phyloP scores from a whole-genome alignment of 2,329 filamentous ascomycete species.

The Fusarium burgessii region DNA sequence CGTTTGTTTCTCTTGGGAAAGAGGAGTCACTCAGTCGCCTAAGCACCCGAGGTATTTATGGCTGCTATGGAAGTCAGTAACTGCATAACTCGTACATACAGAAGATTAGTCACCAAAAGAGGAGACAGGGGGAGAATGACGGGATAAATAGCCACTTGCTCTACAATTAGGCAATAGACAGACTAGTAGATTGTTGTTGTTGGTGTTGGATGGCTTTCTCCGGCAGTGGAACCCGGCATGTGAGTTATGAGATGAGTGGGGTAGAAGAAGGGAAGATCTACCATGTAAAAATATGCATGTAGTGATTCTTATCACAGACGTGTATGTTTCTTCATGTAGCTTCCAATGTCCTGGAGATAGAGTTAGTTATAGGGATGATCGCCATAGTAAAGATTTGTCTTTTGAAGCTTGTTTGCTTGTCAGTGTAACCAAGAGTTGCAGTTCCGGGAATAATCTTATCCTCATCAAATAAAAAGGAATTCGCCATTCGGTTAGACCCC shows the following conservation, averaged over 20 bases:
- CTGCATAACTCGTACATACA: background rate
- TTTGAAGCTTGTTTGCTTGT: background rate
- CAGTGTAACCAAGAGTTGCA: constrained; percentile 1
- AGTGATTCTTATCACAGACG: background rate
- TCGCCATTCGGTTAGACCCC: constrained; percentile 25
- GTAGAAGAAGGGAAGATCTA: constrained; percentile 9
- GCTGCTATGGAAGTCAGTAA: background rate
- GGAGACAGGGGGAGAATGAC: background rate
- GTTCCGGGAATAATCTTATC: constrained; percentile 9
- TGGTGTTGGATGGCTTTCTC: background rate
- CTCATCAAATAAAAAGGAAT: constrained; percentile 4
- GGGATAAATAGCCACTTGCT: background rate
- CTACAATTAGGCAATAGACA: constrained; percentile 14
- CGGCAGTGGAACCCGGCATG: constrained; percentile 30
- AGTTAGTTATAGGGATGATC: background rate
- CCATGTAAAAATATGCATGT: constrained; percentile 1
- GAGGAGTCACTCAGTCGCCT: background rate
- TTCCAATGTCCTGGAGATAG: background rate
- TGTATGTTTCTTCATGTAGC: background rate
- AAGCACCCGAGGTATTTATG: background rate
- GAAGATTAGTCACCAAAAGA: background rate
- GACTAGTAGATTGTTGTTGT: background rate
- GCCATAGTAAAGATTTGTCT: background rate
- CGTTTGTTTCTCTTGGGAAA: background rate
- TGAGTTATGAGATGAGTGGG: constrained; percentile 7